These are phyloP conservation scores for Excoecaria cochinchinensis DNA, from an alignment of 345 rosid genomes.

Conservation along the genomic window DNA sequence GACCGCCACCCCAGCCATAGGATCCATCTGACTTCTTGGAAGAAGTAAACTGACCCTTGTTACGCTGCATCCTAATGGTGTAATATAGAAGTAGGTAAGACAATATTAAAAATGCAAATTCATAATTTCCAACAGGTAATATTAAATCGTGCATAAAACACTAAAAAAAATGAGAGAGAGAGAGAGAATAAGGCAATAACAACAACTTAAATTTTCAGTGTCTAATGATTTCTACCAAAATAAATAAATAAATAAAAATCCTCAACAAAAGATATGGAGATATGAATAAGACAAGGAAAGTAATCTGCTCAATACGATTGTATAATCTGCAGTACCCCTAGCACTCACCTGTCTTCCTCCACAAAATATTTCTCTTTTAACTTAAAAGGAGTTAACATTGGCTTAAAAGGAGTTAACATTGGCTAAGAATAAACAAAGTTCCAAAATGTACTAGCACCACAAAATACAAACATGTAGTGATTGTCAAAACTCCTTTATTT, in stretches of 20 bases:
- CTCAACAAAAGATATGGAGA: neutral
- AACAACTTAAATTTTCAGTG: too few relatives aligned
- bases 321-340: neutral
- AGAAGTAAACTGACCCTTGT: conserved; percentile 97
- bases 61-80: conserved; percentile 82
- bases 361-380: neutral
- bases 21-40: conserved; percentile 69
- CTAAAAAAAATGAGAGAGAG: neutral
- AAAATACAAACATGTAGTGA: too few relatives aligned
- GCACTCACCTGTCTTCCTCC: neutral
- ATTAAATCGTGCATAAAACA: neutral
- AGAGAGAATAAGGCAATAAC: neutral
- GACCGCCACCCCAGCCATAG: conserved; percentile 50
- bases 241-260: neutral
- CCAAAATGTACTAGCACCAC: too few relatives aligned
- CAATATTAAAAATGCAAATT: neutral
- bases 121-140: neutral
- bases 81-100: neutral
- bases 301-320: neutral
- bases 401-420: neutral
- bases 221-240: neutral
- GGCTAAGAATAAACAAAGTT: neutral
- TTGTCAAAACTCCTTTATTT: too few relatives aligned
- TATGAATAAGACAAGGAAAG: neutral
- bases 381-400: neutral